phyloP scores from a whole-genome alignment of 2,329 filamentous ascomycete species.

The Scedosporium minutisporum region DNA sequence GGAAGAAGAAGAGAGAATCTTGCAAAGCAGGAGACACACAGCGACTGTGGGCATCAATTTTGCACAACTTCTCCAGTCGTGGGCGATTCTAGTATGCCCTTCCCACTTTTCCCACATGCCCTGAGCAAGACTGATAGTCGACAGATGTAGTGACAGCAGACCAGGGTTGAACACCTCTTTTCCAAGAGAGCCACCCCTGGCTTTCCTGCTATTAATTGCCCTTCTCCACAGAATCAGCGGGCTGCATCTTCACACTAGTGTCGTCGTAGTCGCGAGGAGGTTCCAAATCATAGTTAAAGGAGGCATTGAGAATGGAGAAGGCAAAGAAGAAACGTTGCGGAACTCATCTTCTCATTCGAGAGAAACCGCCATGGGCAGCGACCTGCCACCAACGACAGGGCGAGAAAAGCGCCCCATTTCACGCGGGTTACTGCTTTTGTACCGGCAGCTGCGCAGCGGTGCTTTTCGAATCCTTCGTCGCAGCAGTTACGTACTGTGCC shows the following conservation, averaged over 20 bases:
- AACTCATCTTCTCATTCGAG: not conserved
- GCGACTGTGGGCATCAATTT: not conserved
- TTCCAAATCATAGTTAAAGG: not conserved
- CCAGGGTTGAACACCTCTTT: no score
- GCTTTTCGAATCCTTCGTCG: not conserved
- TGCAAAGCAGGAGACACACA: no score
- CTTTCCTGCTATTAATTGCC: no score
- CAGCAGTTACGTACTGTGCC: not conserved
- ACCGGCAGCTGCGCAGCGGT: not conserved
- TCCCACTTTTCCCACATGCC: no score
- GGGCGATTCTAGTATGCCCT: no score
- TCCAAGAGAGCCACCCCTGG: no score
- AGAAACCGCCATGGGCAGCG: not conserved
- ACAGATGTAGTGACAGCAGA: no score
- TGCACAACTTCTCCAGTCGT: not conserved
- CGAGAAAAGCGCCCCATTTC: slow-evolving; percentile 4
- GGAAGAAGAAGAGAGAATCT: not conserved
- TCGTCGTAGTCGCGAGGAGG: not conserved
- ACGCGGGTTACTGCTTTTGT: not conserved
- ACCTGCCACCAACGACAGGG: slow-evolving; percentile 1
- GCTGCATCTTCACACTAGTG: no score
- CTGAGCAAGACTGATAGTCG: no score
- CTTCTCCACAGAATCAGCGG: no score
- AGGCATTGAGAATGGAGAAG: not conserved
- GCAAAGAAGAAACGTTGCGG: not conserved